A percentile compares a stretch with the other conserved stretches of the same genome.
phyloP scores from a whole-genome alignment of 2,329 filamentous ascomycete genomes.

The Parascedosporium putredinis region DNA sequence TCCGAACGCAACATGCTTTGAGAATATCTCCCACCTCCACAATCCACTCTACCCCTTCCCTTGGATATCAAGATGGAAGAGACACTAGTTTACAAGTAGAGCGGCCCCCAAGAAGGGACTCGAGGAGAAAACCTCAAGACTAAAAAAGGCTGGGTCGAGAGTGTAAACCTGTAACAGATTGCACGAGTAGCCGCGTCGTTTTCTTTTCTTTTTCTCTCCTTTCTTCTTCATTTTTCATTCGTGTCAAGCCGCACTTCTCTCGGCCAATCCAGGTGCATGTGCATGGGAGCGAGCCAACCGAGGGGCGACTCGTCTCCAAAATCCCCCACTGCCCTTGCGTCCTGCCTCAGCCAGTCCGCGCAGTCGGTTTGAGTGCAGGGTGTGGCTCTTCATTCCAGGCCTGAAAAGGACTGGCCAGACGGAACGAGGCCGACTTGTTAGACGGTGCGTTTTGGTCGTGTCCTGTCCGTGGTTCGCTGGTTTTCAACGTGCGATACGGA shows the following conservation, averaged over 20 bases:
- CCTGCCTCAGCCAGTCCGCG: neutral
- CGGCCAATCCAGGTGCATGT: conserved; percentile 9
- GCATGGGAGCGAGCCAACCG: neutral
- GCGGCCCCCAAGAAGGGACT: too few relatives aligned
- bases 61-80: too few relatives aligned
- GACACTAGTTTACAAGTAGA: too few relatives aligned
- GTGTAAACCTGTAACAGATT: too few relatives aligned
- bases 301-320: conserved; percentile 8
- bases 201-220: too few relatives aligned
- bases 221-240: too few relatives aligned
- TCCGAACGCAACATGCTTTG: too few relatives aligned
- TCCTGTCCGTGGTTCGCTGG: neutral
- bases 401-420: neutral
- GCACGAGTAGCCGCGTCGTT: too few relatives aligned
- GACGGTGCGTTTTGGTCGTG: neutral
- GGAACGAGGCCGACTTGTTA: neutral
- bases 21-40: too few relatives aligned
- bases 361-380: neutral
- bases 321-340: conserved; percentile 8
- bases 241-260: conserved; percentile 10
- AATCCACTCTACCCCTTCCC: conserved; percentile 2
- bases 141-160: too few relatives aligned
- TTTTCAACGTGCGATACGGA: neutral
- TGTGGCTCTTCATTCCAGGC: conserved; percentile 2
- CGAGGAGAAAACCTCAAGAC: too few relatives aligned